Percentiles rank a stretch among this genome's conserved stretches.
Conservation (phyloP, 2,329 filamentous ascomycete species). For the Cladorrhinum sp. region DNA sequence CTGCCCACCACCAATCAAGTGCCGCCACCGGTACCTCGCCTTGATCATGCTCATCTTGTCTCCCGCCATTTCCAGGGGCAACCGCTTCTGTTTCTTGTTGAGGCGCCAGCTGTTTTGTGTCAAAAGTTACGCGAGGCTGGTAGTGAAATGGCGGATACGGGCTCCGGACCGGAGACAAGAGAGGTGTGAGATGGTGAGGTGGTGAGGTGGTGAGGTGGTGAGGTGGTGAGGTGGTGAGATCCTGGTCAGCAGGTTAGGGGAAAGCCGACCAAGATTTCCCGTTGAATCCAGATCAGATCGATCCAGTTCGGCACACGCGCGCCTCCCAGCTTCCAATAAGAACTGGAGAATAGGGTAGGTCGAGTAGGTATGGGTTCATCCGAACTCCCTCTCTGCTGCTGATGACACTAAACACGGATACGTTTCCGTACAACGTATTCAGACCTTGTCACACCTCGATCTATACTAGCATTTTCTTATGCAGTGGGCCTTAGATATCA, state of each 20-base stretch:
- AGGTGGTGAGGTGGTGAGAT: background rate
- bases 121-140: background rate
- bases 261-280: background rate
- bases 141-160: background rate
- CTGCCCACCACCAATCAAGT: constrained; percentile 24
- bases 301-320: background rate
- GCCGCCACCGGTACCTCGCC: constrained; percentile 20
- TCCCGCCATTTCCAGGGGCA: constrained; percentile 10
- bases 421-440: background rate
- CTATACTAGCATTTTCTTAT: background rate
- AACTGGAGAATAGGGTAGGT: background rate
- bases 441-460: background rate
- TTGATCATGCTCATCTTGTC: constrained; percentile 7
- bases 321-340: background rate
- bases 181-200: background rate
- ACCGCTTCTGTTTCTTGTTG: background rate
- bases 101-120: background rate
- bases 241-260: background rate
- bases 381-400: background rate
- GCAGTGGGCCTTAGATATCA: background rate
- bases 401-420: background rate
- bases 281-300: background rate
- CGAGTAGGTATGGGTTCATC: background rate
- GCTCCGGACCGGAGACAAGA: background rate
- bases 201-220: background rate